Evolutionary conservation across 2,329 filamentous ascomycete genomes (phyloP), one percentile per base, ranked within the genome.

Genomic region (Aspergillus neoniger): DNA sequence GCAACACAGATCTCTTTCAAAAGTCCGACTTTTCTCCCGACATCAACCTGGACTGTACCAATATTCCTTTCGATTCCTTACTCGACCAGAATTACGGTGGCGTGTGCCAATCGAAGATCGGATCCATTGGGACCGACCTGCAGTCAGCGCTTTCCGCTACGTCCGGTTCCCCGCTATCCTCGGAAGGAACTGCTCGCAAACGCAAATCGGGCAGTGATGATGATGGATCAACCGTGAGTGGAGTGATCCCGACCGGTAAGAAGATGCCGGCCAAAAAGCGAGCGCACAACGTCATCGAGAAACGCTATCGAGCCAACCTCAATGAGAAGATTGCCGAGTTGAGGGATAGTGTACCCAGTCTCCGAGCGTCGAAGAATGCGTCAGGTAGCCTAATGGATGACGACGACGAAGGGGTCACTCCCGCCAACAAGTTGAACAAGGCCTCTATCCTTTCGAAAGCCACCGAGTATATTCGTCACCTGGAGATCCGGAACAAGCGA

Each of bases 211-310:
- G 87, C 0, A 83, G 82, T 53, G 85, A 86, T n/a, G 76, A 79
- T 50, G 69, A 72, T 59, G 67, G 69, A 15, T 70, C 69, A 5
- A 68, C 65, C 1, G 64, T 70, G 70, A 76, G 77, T 44, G 66
- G 63, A 9, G 57, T 69, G 23, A 60, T 69, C 3, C 70, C 68
- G 58, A 65, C 68, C 2, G 69, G 70, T 41, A 77, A 88, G 12
- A 82, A 86, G 83, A 66, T 85, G 81, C 68, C 87, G 83, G 69
- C 81, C 71, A 97, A 96, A 83, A 97, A 97, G 83, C 96, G 93
- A 32, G 92, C 94, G 2, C 94, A 98, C 78, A 98, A 97, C 77
- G 95, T 98, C 84, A 97, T 98, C 64, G 94, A 98, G 79, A 98
- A 97, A 83, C 84, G 94, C 66, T 98, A 98, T 76, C 88, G 94